phyloP scores from a whole-genome alignment of 2,329 filamentous ascomycete genomes.

The Fusarium napiforme region DNA sequence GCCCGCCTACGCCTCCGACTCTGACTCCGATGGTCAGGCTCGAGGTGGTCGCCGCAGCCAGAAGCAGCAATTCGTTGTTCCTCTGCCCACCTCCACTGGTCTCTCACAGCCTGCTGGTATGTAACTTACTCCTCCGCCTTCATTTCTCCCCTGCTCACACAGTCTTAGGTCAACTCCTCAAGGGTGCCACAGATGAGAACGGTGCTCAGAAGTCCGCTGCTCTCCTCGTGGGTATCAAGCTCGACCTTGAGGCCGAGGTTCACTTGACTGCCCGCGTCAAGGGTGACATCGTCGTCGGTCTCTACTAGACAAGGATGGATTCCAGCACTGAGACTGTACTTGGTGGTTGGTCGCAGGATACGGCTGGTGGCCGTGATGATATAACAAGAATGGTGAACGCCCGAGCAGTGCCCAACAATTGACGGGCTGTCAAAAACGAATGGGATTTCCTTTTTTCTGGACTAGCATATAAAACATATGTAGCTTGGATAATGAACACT shows the following conservation, averaged over 20 bases:
- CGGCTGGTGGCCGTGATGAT: slow-evolving; percentile 33
- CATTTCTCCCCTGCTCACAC: slow-evolving; percentile 1
- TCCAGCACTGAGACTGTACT: not conserved
- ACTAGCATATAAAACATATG: slow-evolving; percentile 26
- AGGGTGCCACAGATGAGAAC: slow-evolving; percentile 66
- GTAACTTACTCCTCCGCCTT: not conserved
- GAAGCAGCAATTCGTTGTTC: slow-evolving; percentile 45
- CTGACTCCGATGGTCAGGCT: slow-evolving; percentile 47
- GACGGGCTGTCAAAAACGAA: slow-evolving; percentile 32
- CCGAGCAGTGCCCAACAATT: slow-evolving; percentile 31
- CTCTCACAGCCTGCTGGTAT: slow-evolving; percentile 50
- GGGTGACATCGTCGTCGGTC: slow-evolving; percentile 67
- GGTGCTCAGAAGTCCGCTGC: slow-evolving; percentile 68
- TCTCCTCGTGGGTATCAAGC: slow-evolving; percentile 70
- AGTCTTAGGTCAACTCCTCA: slow-evolving; percentile 62
- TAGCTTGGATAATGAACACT: slow-evolving; percentile 32
- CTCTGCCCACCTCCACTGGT: slow-evolving; percentile 48
- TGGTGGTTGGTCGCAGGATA: slow-evolving; percentile 31
- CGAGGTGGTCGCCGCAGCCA: slow-evolving; percentile 44
- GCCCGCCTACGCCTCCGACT: slow-evolving; percentile 46
- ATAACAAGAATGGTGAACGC: slow-evolving; percentile 32
- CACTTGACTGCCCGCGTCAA: slow-evolving; percentile 69
- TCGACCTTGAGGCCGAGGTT: slow-evolving; percentile 71
- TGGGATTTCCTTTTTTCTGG: slow-evolving; percentile 27
- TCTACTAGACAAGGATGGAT: slow-evolving; percentile 36